Evolutionary conservation across 1,139 yeast species (phyloP).

Genomic region (Kluyveromyces marxianus): DNA sequence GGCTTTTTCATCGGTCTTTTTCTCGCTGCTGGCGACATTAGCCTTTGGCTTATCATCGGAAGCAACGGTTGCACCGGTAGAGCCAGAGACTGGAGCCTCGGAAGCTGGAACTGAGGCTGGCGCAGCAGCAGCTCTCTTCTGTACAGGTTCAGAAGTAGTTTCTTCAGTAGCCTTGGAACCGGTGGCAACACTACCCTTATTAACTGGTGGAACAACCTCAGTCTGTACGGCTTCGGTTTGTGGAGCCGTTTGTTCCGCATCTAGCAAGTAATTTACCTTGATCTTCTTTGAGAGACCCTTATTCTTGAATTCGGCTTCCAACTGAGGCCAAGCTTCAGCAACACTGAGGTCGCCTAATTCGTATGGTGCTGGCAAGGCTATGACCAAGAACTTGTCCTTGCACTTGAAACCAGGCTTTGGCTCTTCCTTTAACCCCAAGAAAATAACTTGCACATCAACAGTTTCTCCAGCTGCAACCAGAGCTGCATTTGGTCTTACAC

Average conservation of each 20-base stretch:
- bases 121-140: slow-evolving; percentile 1
- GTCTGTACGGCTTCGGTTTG: slow-evolving; percentile 5
- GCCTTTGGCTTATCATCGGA: background rate
- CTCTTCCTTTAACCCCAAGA: slow-evolving; percentile 74
- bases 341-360: slow-evolving; percentile 49
- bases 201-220: slow-evolving; percentile 10
- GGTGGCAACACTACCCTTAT: slow-evolving; percentile 3
- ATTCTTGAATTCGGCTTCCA: slow-evolving; percentile 56
- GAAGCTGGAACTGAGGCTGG: background rate
- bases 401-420: slow-evolving; percentile 69
- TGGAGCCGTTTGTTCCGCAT: slow-evolving; percentile 6
- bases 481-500: slow-evolving; percentile 94
- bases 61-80: too few relatives aligned
- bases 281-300: slow-evolving; percentile 66
- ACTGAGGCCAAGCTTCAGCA: slow-evolving; percentile 63
- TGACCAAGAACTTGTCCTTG: slow-evolving; percentile 87
- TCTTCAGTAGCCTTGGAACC: slow-evolving; percentile 3
- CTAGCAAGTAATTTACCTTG: slow-evolving; percentile 55
- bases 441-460: slow-evolving; percentile 69
- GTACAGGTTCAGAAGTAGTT: slow-evolving; percentile 15
- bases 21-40: background rate
- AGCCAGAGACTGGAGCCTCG: too few relatives aligned
- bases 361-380: slow-evolving; percentile 67
- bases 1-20: background rate
- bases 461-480: slow-evolving; percentile 67